These are phyloP conservation scores for Globisporangium spinosum DNA, from an alignment of 352 stramenopile species.

Conservation along the genomic window DNA sequence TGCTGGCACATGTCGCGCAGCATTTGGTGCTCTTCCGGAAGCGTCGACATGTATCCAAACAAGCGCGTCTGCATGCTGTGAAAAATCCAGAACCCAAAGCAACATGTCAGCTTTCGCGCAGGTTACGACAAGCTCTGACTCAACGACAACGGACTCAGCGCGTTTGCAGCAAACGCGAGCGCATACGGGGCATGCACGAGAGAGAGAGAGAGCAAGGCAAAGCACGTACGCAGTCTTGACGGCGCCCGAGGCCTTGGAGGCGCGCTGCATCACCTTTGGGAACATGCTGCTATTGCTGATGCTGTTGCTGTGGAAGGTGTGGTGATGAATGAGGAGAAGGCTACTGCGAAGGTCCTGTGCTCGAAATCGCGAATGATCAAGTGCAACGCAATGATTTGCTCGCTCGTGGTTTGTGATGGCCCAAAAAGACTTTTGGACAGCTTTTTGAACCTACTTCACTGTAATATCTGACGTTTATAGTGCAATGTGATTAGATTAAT, in stretches of 20 bases:
- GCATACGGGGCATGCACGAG: no score
- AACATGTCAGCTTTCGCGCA: not conserved
- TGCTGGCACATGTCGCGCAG: slow-evolving; percentile 94
- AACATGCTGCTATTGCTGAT: slow-evolving; percentile 6
- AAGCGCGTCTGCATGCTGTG: slow-evolving; percentile 31
- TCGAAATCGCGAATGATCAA: not conserved
- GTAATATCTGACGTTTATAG: not conserved
- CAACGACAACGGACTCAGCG: not conserved
- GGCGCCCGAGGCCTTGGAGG: slow-evolving; percentile 10
- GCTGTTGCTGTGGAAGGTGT: not conserved
- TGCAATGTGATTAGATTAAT: not conserved
- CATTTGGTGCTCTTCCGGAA: slow-evolving; percentile 96
- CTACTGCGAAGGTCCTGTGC: not conserved
- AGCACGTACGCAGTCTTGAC: slow-evolving; percentile 17
- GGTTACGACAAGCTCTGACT: not conserved
- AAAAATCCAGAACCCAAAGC: not conserved
- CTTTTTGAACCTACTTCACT: not conserved
- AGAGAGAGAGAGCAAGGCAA: not conserved
- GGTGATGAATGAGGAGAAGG: not conserved
- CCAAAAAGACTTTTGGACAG: not conserved
- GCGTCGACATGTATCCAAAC: slow-evolving; percentile 54
- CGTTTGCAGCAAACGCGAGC: not conserved
- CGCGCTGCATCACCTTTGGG: slow-evolving; percentile 18
- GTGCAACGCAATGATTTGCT: not conserved
- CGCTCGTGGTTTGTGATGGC: not conserved